These are phyloP conservation scores for Waltergamsia citrina DNA, from an alignment of 2,329 filamentous ascomycete species.

Conservation along the genomic window DNA sequence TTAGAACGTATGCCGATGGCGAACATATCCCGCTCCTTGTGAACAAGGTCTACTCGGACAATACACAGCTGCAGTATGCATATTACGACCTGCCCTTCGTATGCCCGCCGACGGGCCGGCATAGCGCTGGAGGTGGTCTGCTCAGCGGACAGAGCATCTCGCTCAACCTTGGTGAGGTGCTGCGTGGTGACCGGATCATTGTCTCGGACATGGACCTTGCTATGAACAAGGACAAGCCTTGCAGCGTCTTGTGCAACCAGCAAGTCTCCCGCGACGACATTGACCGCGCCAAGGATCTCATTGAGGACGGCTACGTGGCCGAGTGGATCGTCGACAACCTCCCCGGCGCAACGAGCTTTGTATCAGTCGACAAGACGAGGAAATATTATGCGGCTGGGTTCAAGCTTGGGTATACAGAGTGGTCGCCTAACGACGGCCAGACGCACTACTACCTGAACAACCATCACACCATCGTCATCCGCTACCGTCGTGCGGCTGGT, in stretches of 20 bases:
- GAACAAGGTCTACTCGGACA: conserved; percentile 87
- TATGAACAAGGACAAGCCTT: conserved; percentile 68
- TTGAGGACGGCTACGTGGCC: conserved; percentile 72
- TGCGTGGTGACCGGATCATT: conserved; percentile 78
- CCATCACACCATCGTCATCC: conserved; percentile 76
- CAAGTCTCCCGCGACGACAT: conserved; percentile 57
- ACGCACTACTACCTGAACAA: conserved; percentile 73
- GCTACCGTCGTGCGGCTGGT: conserved; percentile 64
- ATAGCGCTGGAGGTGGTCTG: conserved; percentile 55
- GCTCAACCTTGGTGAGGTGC: conserved; percentile 77
- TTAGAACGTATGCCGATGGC: conserved; percentile 67
- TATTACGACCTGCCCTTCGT: conserved; percentile 85
- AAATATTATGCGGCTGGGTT: conserved; percentile 90
- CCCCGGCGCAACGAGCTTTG: conserved; percentile 79
- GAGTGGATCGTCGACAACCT: conserved; percentile 94
- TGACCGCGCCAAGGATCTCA: conserved; percentile 59
- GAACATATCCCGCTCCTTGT: conserved; percentile 78
- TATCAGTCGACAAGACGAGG: conserved; percentile 71
- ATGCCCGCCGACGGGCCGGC: conserved; percentile 65
- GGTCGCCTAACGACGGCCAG: conserved; percentile 46
- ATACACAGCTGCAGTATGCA: conserved; percentile 83
- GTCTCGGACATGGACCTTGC: conserved; percentile 74
- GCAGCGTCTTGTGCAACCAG: conserved; percentile 61
- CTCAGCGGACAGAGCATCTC: conserved; percentile 70
- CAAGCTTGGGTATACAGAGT: conserved; percentile 73